phyloP scores from a whole-genome alignment of 768 basidiomycete species.

The Leccinellum luteum region DNA sequence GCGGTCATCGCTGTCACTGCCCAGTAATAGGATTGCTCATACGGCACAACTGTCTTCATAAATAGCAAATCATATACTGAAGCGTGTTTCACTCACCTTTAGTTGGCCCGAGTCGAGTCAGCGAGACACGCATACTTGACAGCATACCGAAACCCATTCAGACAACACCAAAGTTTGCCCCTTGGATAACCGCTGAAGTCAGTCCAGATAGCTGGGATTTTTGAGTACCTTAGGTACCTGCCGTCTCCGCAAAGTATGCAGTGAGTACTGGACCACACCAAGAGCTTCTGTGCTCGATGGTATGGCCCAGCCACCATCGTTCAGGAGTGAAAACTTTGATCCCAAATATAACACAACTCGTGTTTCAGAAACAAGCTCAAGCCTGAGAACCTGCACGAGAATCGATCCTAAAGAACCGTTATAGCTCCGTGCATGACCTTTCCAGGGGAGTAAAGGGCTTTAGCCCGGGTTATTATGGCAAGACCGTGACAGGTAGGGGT shows the following conservation, averaged over 20 bases:
- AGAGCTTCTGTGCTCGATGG: neutral
- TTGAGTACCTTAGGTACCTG: no score
- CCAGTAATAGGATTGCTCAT: no score
- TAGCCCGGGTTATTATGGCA: neutral
- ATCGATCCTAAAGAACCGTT: neutral
- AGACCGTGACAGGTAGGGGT: neutral
- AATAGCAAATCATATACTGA: neutral
- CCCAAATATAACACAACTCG: no score
- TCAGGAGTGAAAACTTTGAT: neutral
- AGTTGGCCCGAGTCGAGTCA: neutral
- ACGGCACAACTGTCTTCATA: neutral
- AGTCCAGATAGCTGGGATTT: no score
- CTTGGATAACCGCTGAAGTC: neutral
- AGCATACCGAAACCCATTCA: neutral
- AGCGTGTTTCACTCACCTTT: neutral
- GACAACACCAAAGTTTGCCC: neutral
- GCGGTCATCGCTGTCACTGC: no score
- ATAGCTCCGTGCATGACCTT: neutral
- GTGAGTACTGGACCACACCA: neutral
- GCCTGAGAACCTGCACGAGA: neutral
- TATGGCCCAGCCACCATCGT: neutral
- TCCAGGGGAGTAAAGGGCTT: neutral
- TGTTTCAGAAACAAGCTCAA: neutral
- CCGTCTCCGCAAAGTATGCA: no score
- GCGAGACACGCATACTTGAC: neutral